Base-by-base conservation (phyloP, 805 yeast species). In the Ogataea thermomethanolica region DNA sequence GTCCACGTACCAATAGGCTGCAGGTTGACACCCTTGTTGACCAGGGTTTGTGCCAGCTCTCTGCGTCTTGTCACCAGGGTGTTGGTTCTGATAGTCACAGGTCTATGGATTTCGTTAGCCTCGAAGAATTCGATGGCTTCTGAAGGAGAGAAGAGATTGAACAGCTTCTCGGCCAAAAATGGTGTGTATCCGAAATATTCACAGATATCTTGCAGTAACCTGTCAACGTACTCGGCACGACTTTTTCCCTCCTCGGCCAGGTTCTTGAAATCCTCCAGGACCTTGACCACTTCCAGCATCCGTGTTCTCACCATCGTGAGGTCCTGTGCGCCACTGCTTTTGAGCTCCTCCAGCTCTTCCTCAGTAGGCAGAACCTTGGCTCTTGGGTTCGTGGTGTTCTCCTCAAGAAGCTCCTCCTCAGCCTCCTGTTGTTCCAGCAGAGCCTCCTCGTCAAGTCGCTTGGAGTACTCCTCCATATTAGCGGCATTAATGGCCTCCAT, bases 1-100 rank as follows among this genome's bases (percentile, higher is more conserved):
- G 98, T 89, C 99, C 99, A 93, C 29, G 85, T 70, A 36, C 98
- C 98, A 54, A 93, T 88, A 32, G 98, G 98, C 66, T 93, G 97
- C 54, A 93, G 73, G 61, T 93, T 93, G 47, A 91, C 99, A 62
- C 99, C 99, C 58, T 96, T 81, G 66, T 91, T 91, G 41, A 91
- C 95, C 48, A 93, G 74, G 11, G 93, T 79, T 65, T 93, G 98
- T 2, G 96, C 97, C 53, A 93, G 75, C 56, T 93, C 97, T 64
- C 99, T 79, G 62, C 99, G 84, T 67, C 96, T 82, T 4, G 98
- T 85, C 58, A 84, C 86, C 50, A 93, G 72, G 12, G 99, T 93
- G 65, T 93, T 93, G n/a, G 99, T 90, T 73, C 99, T 84, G 54
- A 93, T 90, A 14, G 98, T 93, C 43, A 93, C 75, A 35, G 99